A percentile compares a stretch with the other conserved stretches of the same genome.
Conservation (phyloP, 169 alveolate species). For the Besnoitia besnoiti region DNA sequence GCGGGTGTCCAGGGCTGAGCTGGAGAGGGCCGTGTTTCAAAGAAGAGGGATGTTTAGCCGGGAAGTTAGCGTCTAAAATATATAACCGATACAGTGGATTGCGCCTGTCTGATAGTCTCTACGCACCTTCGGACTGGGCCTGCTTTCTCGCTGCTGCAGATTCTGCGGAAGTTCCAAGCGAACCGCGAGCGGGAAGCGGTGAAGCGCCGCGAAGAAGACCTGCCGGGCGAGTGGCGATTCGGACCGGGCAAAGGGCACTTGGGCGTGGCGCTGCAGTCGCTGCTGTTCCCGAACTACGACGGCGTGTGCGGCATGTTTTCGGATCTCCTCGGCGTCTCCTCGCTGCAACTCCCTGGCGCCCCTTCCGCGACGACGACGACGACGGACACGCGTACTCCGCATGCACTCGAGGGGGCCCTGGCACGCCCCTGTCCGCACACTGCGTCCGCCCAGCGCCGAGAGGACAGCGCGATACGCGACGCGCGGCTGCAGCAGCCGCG, state of each 20-base stretch:
- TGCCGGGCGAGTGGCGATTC: slow-evolving; percentile 35
- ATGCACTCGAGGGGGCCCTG: not conserved
- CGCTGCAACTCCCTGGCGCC: too few species aligned
- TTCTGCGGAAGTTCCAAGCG: slow-evolving; percentile 44
- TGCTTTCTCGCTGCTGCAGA: too few species aligned
- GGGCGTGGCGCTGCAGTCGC: not conserved
- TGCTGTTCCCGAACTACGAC: slow-evolving; percentile 19
- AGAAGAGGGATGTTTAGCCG: too few species aligned
- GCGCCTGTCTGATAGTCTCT: too few species aligned
- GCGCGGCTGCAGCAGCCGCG: too few species aligned
- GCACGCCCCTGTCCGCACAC: not conserved
- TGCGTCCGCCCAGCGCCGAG: not conserved
- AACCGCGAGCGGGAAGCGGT: slow-evolving; percentile 42
- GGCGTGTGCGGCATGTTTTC: slow-evolving; percentile 4
- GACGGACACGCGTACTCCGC: not conserved
- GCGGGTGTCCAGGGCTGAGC: too few species aligned
- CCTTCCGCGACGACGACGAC: not conserved
- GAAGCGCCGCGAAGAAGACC: slow-evolving; percentile 43
- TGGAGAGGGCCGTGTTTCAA: too few species aligned
- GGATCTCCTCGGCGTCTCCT: not conserved
- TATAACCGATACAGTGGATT: too few species aligned
- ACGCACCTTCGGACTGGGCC: too few species aligned
- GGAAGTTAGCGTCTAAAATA: too few species aligned
- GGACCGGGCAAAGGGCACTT: not conserved
- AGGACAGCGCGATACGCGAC: too few species aligned